Conservation (phyloP, 192 early-diverging fungal genomes). For the Backusella parvicylindrica region DNA sequence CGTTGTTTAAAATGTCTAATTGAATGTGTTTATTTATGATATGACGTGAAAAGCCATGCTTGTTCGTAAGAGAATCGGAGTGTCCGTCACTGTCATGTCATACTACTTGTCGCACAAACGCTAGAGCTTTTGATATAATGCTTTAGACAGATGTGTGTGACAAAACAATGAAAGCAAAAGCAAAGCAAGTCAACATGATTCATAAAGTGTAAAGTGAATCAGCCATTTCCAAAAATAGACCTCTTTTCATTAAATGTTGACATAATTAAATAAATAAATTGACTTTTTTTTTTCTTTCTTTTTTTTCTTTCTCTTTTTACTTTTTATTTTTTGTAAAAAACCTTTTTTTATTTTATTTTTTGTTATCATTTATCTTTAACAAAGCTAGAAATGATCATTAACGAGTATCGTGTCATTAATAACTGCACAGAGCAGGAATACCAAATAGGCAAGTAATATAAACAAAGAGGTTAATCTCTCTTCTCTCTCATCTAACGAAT, state of each 20-base stretch:
- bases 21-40: too few species aligned
- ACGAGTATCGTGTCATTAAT: slow-evolving; percentile 74
- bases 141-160: too few species aligned
- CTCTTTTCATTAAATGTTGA: not conserved
- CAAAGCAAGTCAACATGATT: too few species aligned
- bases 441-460: slow-evolving; percentile 39
- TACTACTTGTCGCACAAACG: not conserved
- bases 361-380: not conserved
- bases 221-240: not conserved
- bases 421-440: slow-evolving; percentile 76
- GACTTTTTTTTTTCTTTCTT: not conserved
- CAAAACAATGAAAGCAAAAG: too few species aligned
- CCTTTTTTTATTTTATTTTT: not conserved
- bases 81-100: not conserved
- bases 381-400: slow-evolving; percentile 54
- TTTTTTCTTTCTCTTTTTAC: not conserved
- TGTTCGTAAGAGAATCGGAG: not conserved
- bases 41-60: too few species aligned
- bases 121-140: not conserved
- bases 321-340: not conserved
- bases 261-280: not conserved
- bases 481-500: slow-evolving; percentile 5
- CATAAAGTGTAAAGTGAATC: not conserved
- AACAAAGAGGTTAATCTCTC: not conserved
- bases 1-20: too few species aligned